Percentiles rank a stretch among this genome's conserved stretches.
These are phyloP conservation scores for Paraphaeosphaeria sporulosa DNA, from an alignment of 2,329 filamentous ascomycete species.

Conservation along the genomic window DNA sequence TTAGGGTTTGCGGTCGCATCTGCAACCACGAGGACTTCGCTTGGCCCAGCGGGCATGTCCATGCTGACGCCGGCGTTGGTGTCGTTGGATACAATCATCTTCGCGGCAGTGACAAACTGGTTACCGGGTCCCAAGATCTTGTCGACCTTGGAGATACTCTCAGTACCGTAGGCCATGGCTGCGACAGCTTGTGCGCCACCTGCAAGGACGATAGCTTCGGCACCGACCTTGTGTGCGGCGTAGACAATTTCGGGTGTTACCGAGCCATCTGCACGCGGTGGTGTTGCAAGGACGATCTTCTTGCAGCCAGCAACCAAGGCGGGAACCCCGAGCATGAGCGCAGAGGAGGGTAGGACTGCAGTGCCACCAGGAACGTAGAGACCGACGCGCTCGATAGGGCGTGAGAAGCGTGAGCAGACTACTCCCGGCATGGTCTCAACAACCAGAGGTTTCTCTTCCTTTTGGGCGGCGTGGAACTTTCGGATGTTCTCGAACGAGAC, in stretches of 20 bases:
- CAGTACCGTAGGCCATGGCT: constrained; percentile 96
- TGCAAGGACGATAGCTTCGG: constrained; percentile 93
- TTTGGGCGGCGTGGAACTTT: constrained; percentile 92
- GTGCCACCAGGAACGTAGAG: constrained; percentile 96
- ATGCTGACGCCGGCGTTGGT: constrained; percentile 95
- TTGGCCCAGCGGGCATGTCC: constrained; percentile 97
- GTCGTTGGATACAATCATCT: constrained; percentile 98
- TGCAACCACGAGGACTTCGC: constrained; percentile 94
- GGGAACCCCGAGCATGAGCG: constrained; percentile 96
- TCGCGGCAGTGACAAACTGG: constrained; percentile 97
- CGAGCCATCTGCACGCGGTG: constrained; percentile 85
- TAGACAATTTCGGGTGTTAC: constrained; percentile 98
- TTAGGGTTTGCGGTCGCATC: constrained; percentile 88
- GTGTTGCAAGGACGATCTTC: constrained; percentile 92
- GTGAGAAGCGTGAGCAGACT: constrained; percentile 88
- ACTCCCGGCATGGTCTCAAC: constrained; percentile 99
- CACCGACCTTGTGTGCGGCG: constrained; percentile 93
- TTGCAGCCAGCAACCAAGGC: constrained; percentile 97
- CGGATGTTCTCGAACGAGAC: constrained; percentile 92
- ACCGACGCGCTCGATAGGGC: constrained; percentile 94
- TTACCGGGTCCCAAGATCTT: constrained; percentile 98
- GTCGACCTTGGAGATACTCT: constrained; percentile 94
- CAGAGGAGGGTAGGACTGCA: constrained; percentile 94
- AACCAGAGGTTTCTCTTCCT: constrained; percentile 78
- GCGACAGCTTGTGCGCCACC: constrained; percentile 95